Conservation (phyloP, 192 early-diverging fungal species). For the Coemansia guatemalensis region DNA sequence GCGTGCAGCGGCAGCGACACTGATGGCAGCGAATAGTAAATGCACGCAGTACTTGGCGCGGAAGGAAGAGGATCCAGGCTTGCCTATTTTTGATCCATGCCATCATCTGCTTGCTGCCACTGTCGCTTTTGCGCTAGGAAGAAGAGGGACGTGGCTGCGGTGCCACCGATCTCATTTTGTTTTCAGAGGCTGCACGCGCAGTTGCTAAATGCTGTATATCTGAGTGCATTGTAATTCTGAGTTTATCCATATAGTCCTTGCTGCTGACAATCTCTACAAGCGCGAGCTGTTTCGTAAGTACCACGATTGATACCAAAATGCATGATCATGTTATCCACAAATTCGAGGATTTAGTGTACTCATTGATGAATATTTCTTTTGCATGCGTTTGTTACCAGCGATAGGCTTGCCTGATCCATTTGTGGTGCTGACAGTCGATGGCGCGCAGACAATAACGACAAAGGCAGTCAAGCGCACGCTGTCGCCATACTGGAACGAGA, state of each 20-base stretch:
- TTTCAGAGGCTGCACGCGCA: not conserved
- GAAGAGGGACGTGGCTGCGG: not conserved
- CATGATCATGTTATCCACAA: not conserved
- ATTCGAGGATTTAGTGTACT: not conserved
- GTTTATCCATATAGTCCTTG: constrained; percentile 62
- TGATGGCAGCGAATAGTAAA: not conserved
- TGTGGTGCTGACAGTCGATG: constrained; percentile 93
- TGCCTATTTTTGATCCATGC: not conserved
- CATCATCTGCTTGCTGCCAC: not conserved
- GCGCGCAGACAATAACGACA: constrained; percentile 93
- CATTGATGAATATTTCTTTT: not conserved
- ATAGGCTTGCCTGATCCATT: constrained; percentile 89
- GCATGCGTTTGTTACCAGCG: not conserved
- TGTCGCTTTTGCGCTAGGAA: not conserved
- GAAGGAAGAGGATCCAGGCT: not conserved
- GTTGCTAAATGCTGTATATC: not conserved
- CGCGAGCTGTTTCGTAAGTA: constrained; percentile 81
- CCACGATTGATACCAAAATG: not conserved
- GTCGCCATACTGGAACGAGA: constrained; percentile 97
- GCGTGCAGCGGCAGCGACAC: not conserved
- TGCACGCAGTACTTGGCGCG: not conserved
- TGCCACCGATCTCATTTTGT: not conserved
- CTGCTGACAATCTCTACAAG: constrained; percentile 89
- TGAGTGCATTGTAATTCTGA: not conserved
- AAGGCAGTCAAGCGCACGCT: constrained; percentile 82